These are phyloP conservation scores for Atkinsonella texensis DNA, from an alignment of 2,329 filamentous ascomycete species.

Conservation along the genomic window DNA sequence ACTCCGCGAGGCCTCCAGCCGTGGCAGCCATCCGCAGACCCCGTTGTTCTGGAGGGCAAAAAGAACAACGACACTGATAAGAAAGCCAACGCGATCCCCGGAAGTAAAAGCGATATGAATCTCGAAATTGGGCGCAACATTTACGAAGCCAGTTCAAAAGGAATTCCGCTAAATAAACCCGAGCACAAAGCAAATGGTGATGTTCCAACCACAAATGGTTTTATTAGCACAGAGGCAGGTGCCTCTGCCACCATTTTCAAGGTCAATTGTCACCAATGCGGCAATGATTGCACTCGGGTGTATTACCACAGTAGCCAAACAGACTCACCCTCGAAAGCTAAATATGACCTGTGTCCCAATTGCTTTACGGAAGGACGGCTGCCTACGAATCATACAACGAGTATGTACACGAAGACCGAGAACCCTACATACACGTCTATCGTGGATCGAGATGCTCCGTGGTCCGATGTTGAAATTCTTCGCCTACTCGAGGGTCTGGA, in stretches of 20 bases:
- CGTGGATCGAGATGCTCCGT: constrained; percentile 75
- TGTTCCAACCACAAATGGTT: constrained; percentile 52
- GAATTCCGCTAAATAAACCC: constrained; percentile 53
- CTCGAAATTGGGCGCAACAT: constrained; percentile 91
- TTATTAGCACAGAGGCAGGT: constrained; percentile 43
- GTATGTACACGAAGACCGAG: constrained; percentile 80
- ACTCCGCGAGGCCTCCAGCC: constrained; percentile 90
- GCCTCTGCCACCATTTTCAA: constrained; percentile 55
- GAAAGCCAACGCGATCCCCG: constrained; percentile 53
- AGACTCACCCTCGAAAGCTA: constrained; percentile 51
- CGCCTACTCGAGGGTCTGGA: constrained; percentile 83
- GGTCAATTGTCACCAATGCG: constrained; percentile 82
- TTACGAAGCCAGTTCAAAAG: constrained; percentile 84
- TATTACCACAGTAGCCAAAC: constrained; percentile 48
- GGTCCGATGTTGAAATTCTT: constrained; percentile 85
- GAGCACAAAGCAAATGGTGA: constrained; percentile 71
- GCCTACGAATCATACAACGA: constrained; percentile 63
- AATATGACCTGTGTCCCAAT: constrained; percentile 82
- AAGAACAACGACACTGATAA: constrained; percentile 57
- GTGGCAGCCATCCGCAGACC: constrained; percentile 81
- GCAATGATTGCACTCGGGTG: constrained; percentile 68
- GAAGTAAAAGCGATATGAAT: constrained; percentile 70
- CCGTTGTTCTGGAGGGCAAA: constrained; percentile 50
- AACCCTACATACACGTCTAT: constrained; percentile 71
- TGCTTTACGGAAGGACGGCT: constrained; percentile 81